Percentiles rank a stretch among this genome's conserved stretches.
Evolutionary conservation across 305 asterid genomes (phyloP).

Genomic region (Stenogyne calaminthoides): DNA sequence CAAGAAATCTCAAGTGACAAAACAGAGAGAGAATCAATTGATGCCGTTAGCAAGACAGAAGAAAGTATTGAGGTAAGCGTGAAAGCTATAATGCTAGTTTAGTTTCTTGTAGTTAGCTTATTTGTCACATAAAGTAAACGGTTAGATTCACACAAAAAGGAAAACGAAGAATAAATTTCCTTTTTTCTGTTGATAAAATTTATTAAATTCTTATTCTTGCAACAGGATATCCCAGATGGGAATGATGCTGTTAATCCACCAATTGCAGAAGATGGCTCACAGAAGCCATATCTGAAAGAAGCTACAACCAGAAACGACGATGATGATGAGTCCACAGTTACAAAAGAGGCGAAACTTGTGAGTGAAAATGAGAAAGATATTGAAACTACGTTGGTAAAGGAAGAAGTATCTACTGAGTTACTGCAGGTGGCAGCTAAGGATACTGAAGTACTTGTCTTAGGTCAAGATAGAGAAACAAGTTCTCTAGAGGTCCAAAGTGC

Average conservation of each 20-base stretch:
- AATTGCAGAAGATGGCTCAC: constrained; percentile 21
- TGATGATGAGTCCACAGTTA: constrained; percentile 25
- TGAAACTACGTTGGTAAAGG: constrained; percentile 22
- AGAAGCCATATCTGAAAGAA: constrained; percentile 29
- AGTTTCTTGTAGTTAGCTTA: neutral
- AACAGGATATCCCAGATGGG: constrained; percentile 21
- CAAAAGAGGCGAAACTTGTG: constrained; percentile 7
- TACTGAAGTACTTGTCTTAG: constrained; percentile 1
- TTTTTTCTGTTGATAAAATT: neutral
- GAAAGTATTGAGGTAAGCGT: constrained; percentile 20
- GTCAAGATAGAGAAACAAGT: constrained; percentile 27
- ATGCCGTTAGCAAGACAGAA: constrained; percentile 17
- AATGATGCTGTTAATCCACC: neutral
- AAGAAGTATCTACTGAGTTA: constrained; percentile 8
- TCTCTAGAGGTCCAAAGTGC: constrained; percentile 16
- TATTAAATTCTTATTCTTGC: constrained; percentile 8
- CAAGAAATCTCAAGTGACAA: constrained; percentile 31
- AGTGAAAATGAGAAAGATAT: constrained; percentile 27
- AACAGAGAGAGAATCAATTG: constrained; percentile 16
- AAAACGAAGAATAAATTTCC: neutral
- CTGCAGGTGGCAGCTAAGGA: constrained; percentile 22
- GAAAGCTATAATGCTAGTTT: neutral
- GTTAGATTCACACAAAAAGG: neutral
- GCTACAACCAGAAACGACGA: constrained; percentile 24
- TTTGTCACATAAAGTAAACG: neutral